phyloP scores from a whole-genome alignment of 371 early-diverging fungal genomes.

The Sporodiniella umbellata region DNA sequence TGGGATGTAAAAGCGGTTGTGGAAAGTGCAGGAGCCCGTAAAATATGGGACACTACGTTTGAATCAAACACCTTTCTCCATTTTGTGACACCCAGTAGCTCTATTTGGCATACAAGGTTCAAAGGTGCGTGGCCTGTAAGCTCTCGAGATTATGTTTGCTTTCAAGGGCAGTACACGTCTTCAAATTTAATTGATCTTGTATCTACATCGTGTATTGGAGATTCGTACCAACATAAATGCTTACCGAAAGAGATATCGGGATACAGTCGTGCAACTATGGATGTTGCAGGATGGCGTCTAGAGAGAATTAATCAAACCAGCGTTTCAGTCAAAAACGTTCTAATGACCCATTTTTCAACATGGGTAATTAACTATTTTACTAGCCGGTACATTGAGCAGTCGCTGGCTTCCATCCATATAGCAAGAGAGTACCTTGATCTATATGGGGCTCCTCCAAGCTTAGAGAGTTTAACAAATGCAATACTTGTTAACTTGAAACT shows the following conservation, averaged over 20 bases:
- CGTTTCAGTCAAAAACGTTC: conserved; percentile 33
- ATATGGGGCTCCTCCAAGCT: conserved; percentile 51
- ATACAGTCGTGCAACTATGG: conserved; percentile 47
- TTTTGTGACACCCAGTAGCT: conserved; percentile 46
- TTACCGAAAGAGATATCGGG: conserved; percentile 39
- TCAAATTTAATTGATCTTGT: conserved; percentile 44
- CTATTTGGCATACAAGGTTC: conserved; percentile 43
- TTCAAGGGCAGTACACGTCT: conserved; percentile 46
- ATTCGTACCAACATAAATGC: conserved; percentile 32
- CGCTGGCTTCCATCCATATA: conserved; percentile 22
- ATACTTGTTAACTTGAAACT: conserved; percentile 36
- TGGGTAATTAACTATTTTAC: conserved; percentile 17
- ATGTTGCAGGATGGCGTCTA: conserved; percentile 49
- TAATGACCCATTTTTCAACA: conserved; percentile 35
- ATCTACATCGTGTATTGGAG: conserved; percentile 45
- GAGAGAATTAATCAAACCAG: conserved; percentile 32
- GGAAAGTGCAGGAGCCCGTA: conserved; percentile 38
- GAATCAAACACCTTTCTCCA: conserved; percentile 42
- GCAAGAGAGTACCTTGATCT: conserved; percentile 42
- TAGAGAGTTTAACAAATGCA: conserved; percentile 43
- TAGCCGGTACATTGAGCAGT: conserved; percentile 10
- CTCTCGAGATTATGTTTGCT: conserved; percentile 50
- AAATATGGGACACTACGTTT: conserved; percentile 50
- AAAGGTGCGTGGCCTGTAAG: conserved; percentile 57
- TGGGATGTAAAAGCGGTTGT: conserved; percentile 59